A percentile compares a stretch with the other conserved stretches of the same genome.
phyloP scores from a whole-genome alignment of 2,329 filamentous ascomycete genomes.

The Phialocephala sp. region DNA sequence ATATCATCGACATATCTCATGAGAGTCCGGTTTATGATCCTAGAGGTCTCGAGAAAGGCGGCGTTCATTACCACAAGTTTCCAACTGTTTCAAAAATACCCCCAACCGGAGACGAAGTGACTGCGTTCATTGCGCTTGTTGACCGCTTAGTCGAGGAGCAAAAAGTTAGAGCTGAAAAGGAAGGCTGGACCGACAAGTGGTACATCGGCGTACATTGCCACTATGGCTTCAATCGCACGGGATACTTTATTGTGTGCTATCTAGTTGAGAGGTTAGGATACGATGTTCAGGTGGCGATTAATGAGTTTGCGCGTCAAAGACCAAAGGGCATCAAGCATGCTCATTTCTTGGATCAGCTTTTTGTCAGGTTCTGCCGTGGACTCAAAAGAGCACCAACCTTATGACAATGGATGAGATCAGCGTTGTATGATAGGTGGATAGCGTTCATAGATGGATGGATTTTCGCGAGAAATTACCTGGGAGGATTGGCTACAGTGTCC shows the following conservation, averaged over 20 bases:
- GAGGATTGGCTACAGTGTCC: background rate
- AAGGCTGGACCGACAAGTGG: constrained; percentile 47
- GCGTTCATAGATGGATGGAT: constrained; percentile 10
- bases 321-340: constrained; percentile 87
- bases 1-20: constrained; percentile 89
- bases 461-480: constrained; percentile 13
- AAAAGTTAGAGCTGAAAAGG: constrained; percentile 50
- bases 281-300: constrained; percentile 76
- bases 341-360: constrained; percentile 85
- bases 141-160: constrained; percentile 65
- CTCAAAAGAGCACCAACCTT: constrained; percentile 41
- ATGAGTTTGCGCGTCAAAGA: constrained; percentile 73
- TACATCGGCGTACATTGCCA: constrained; percentile 90
- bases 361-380: constrained; percentile 71
- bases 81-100: constrained; percentile 92
- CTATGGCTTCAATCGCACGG: constrained; percentile 82
- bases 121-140: constrained; percentile 60
- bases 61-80: constrained; percentile 81
- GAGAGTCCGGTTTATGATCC: constrained; percentile 91
- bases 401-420: constrained; percentile 21
- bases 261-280: constrained; percentile 82
- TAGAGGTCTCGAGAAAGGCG: constrained; percentile 66
- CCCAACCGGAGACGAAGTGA: constrained; percentile 61
- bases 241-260: constrained; percentile 89
- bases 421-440: constrained; percentile 7